Base-by-base conservation (phyloP, 805 yeast species). In the Candida patagonica region DNA sequence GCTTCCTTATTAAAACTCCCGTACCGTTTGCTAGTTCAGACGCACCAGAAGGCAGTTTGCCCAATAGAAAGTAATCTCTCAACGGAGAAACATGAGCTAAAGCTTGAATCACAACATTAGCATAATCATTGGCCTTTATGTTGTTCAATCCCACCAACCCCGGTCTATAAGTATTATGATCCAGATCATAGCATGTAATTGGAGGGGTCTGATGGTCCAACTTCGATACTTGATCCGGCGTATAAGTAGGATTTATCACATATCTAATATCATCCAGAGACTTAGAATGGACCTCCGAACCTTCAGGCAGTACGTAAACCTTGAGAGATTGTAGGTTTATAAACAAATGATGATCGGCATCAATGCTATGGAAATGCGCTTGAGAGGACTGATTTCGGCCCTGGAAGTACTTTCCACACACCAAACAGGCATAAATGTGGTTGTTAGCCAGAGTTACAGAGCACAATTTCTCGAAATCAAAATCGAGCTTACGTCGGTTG, bases 331-430 rank as follows among this genome's bases (percentile, higher is more conserved):
- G 52, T 40, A 83, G 62, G 51, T 72, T 78, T 37, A 83, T 64
- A 51, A 63, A 83, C 1, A 80, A 68, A 54, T 75, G 82, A 52
- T 80, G 88, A 48, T 70, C 67, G 4, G 66, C 71, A 42, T 76
- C 68, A 15, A 83, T 65, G 1, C 86, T 70, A 55, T 84, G 94
- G 12, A 63, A 53, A 50, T 75, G 80, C 0, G 88, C 87, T 17
- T 77, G 77, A 0, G 88, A 73, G n/a, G 70, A 55, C 42, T 59
- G 62, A 1, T 76, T 71, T 19, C 86, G 65, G 1, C 94, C 94
- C 48, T 76, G 79, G 39, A 74, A 70, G 57, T 75, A 84, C 50
- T 72, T 77, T 25, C 88, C 89, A 59, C 94, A 84, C 0, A 68
- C 69, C 16, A 84, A 59, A 53, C 94, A 84, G 24, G 83, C 76